Evolutionary conservation across 306 rosid genomes (phyloP).

Genomic region (Gastrolobium bilobum): DNA sequence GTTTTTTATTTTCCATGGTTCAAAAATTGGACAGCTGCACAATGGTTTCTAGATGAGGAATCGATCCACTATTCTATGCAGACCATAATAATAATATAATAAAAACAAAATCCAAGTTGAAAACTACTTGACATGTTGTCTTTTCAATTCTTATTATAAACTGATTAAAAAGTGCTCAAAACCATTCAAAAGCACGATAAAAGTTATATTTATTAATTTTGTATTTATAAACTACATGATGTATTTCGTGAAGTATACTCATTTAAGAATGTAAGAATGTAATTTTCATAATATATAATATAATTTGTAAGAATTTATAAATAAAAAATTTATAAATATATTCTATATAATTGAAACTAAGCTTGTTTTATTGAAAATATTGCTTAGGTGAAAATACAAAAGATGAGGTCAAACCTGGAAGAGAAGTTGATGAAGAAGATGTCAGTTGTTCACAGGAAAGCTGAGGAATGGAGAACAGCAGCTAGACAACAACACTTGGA

Average conservation of each 20-base stretch:
- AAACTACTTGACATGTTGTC: constrained; percentile 37
- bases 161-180: constrained; percentile 14
- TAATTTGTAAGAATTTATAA: too few relatives aligned
- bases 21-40: constrained; percentile 40
- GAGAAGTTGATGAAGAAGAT: constrained; percentile 95
- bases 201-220: too few relatives aligned
- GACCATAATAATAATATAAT: constrained; percentile 13
- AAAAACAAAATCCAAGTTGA: constrained; percentile 42
- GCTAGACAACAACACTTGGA: constrained; percentile 83
- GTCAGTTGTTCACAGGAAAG: constrained; percentile 85
- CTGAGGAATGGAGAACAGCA: constrained; percentile 82
- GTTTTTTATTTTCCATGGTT: background rate
- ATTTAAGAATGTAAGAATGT: too few relatives aligned
- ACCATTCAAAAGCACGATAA: constrained; percentile 19
- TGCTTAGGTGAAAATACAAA: constrained; percentile 85
- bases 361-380: background rate
- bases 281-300: too few relatives aligned
- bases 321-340: too few relatives aligned
- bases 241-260: too few relatives aligned
- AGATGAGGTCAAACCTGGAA: constrained; percentile 93
- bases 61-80: constrained; percentile 29
- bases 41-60: constrained; percentile 18
- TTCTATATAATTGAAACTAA: constrained; percentile 21
- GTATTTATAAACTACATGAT: too few relatives aligned
- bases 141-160: constrained; percentile 19